Base-by-base conservation (phyloP, 345 rosid species). In the Salix udensis region DNA sequence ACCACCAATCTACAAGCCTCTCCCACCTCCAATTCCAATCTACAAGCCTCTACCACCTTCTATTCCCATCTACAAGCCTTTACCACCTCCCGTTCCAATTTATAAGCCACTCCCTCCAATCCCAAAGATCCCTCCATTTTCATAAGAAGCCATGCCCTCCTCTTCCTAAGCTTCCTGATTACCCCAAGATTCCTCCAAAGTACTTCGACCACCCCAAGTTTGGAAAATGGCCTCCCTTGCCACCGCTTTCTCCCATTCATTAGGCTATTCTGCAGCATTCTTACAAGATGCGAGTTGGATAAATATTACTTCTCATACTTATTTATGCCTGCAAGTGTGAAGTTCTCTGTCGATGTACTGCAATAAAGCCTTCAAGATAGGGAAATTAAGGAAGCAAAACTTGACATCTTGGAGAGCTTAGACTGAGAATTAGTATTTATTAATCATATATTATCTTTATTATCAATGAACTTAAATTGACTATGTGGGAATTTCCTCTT, bases 21-120 rank as follows among this genome's bases (percentile, higher is more conserved):
- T 21, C 40, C 75, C 80, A 8, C 84, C 79, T 11, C 80, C 77
- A 15, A 77, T 82, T 15, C 86, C 86, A 0, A 50, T 65, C 23
- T 62, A 77, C 37, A 31, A 31, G 72, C 42, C 10, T 2, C 26
- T 40, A 2, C 74, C 79, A 21, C 79, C 79, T 24, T 61, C 80
- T 0, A 40, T 71, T 1, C 80, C 80, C 0, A 34, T 48, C 64
- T 36, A 64, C 71, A 76, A 68, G 13, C 78, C 78, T 7, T 26
- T 39, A 0, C 76, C 80, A 19, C 48, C 68, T 11, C 24, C 31
- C 3, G 67, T 76, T 12, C 68, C 75, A 23, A 7, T 71, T n/a
- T 60, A 24, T 14, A 68, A 79, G 53, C 77, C 78, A 23, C 39
- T 72, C 15, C 81, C 81, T 73, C 77, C 81, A 67, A 18, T 67